Evolutionary conservation across 2,329 filamentous ascomycete species (phyloP).

Genomic region (Teratosphaeria destructans): DNA sequence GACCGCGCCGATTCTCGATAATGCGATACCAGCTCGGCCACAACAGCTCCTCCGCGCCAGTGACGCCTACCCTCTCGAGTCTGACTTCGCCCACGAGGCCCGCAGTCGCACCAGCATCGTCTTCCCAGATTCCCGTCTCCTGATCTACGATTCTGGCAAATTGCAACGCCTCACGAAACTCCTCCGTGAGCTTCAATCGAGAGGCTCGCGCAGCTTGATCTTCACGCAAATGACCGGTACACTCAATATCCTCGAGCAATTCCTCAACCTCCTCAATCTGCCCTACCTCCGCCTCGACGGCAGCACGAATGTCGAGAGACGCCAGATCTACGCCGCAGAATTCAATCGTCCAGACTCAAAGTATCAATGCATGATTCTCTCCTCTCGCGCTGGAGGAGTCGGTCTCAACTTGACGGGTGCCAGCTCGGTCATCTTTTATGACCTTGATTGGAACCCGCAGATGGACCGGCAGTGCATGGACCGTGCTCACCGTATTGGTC

Average conservation of each 20-base stretch:
- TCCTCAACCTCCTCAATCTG: slow-evolving; percentile 94
- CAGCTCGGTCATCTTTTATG: slow-evolving; percentile 97
- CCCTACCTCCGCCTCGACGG: slow-evolving; percentile 94
- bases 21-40: slow-evolving; percentile 11
- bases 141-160: slow-evolving; percentile 97
- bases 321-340: slow-evolving; percentile 87
- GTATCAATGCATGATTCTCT: slow-evolving; percentile 91
- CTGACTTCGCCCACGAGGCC: slow-evolving; percentile 86
- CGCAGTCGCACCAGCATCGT: slow-evolving; percentile 89
- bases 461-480: slow-evolving; percentile 99
- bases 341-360: slow-evolving; percentile 84
- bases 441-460: slow-evolving; percentile 97
- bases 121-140: slow-evolving; percentile 89
- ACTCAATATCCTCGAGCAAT: slow-evolving; percentile 91
- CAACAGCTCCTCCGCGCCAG: slow-evolving; percentile 18
- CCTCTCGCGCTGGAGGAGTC: slow-evolving; percentile 83
- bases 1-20: slow-evolving; percentile 46
- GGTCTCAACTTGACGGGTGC: slow-evolving; percentile 95
- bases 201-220: slow-evolving; percentile 87
- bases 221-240: slow-evolving; percentile 99
- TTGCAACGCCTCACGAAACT: slow-evolving; percentile 81
- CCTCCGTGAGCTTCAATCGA: slow-evolving; percentile 74
- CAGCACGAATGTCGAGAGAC: slow-evolving; percentile 90
- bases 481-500: slow-evolving; percentile 89
- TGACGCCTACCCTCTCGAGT: slow-evolving; percentile 31